Evolutionary conservation across 352 stramenopile species (phyloP).

Genomic region (Phytophthora europaea): DNA sequence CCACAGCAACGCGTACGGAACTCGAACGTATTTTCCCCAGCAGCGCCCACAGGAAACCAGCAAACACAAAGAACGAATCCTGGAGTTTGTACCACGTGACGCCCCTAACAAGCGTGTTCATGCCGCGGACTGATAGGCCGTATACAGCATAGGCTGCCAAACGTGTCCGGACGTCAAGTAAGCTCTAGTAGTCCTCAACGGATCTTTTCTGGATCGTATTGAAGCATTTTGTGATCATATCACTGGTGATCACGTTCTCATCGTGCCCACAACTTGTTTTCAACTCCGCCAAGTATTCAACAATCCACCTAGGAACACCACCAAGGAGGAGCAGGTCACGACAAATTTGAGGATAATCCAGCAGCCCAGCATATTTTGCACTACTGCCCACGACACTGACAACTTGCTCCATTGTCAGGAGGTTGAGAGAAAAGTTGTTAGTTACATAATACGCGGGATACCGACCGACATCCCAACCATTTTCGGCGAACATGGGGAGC

Average conservation of each 20-base stretch:
- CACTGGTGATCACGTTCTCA: no score
- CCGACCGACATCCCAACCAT: neutral
- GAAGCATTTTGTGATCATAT: neutral
- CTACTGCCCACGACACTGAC: neutral
- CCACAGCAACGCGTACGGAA: neutral
- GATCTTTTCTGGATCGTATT: neutral
- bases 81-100: no score
- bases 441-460: neutral
- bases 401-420: neutral
- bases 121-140: no score
- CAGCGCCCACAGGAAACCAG: no score
- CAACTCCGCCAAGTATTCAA: neutral
- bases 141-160: neutral
- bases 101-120: no score
- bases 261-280: neutral
- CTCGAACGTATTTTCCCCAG: neutral
- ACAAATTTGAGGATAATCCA: neutral
- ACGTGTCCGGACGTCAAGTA: neutral
- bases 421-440: neutral
- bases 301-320: neutral
- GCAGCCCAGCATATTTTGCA: neutral
- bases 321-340: neutral
- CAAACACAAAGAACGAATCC: no score
- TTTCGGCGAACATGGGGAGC: neutral
- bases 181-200: neutral